Evolutionary conservation across 2,329 filamentous ascomycete species (phyloP).

Genomic region (Apiospora arundinis): DNA sequence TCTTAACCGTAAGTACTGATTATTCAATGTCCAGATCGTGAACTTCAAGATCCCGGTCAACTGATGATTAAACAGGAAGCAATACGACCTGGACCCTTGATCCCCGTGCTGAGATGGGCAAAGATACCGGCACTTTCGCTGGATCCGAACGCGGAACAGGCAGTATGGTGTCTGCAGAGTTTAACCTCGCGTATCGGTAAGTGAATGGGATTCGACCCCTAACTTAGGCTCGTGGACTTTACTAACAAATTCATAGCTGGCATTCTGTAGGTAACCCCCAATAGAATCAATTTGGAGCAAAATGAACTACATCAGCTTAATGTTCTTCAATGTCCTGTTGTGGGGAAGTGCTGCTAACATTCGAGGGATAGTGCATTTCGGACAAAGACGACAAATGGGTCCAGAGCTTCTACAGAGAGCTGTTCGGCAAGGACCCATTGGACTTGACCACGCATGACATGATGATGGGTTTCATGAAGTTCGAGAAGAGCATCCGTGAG

Average conservation of each 20-base stretch:
- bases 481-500: conserved; percentile 59
- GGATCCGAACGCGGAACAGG: conserved; percentile 75
- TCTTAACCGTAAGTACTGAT: conserved; percentile 57
- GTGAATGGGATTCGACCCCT: not conserved
- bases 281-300: not conserved
- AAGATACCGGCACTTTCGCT: conserved; percentile 56
- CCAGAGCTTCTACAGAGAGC: conserved; percentile 67
- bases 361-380: conserved; percentile 58
- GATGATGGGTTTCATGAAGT: conserved; percentile 65
- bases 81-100: conserved; percentile 85
- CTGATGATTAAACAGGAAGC: conserved; percentile 38
- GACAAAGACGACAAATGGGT: conserved; percentile 83
- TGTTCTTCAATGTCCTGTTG: too few species aligned
- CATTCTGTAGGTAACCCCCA: conserved; percentile 6
- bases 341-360: not conserved
- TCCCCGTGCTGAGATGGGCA: conserved; percentile 72
- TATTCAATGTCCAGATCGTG: too few species aligned
- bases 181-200: conserved; percentile 84
- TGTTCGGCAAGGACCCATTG: conserved; percentile 66
- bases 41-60: not conserved
- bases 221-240: not conserved
- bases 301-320: not conserved
- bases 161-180: conserved; percentile 86
- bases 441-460: conserved; percentile 67
- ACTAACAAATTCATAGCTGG: conserved; percentile 4